Conservation (phyloP, 164 flowering plant genomes). For the Macadamia tetraphylla region DNA sequence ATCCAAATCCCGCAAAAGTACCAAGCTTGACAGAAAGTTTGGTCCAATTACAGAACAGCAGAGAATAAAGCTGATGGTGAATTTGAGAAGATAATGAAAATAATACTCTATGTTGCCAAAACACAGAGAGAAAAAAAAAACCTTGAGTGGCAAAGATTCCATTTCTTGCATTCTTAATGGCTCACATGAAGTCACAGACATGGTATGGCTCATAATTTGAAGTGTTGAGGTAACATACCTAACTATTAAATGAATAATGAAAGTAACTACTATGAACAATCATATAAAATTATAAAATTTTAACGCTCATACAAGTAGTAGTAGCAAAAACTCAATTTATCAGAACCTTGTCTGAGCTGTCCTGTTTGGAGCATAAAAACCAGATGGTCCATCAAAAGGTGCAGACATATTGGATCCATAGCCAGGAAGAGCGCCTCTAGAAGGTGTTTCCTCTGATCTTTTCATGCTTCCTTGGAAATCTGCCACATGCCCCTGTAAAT, state of each 20-base stretch:
- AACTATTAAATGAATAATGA: not conserved
- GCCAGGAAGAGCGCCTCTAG: constrained; percentile 31
- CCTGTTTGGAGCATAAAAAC: constrained; percentile 26
- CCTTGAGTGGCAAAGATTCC: no score
- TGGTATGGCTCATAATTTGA: no score
- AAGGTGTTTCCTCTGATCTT: constrained; percentile 25
- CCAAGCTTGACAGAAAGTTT: not conserved
- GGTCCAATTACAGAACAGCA: not conserved
- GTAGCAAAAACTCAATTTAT: constrained; percentile 6
- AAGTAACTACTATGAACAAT: not conserved
- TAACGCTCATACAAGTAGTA: not conserved
- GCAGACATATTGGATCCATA: constrained; percentile 21
- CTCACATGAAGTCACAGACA: no score
- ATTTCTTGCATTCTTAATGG: no score
- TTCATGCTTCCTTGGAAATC: constrained; percentile 37
- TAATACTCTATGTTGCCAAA: no score
- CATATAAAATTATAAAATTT: not conserved
- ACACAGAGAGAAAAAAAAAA: no score
- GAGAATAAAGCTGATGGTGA: not conserved
- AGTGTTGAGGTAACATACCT: no score
- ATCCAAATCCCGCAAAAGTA: not conserved
- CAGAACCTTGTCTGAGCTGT: constrained; percentile 42
- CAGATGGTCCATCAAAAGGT: constrained; percentile 36
- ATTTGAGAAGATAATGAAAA: no score
- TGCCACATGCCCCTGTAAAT: constrained; percentile 30